These are phyloP conservation scores for Pythium volutum DNA, from an alignment of 352 stramenopile genomes.

Conservation along the genomic window DNA sequence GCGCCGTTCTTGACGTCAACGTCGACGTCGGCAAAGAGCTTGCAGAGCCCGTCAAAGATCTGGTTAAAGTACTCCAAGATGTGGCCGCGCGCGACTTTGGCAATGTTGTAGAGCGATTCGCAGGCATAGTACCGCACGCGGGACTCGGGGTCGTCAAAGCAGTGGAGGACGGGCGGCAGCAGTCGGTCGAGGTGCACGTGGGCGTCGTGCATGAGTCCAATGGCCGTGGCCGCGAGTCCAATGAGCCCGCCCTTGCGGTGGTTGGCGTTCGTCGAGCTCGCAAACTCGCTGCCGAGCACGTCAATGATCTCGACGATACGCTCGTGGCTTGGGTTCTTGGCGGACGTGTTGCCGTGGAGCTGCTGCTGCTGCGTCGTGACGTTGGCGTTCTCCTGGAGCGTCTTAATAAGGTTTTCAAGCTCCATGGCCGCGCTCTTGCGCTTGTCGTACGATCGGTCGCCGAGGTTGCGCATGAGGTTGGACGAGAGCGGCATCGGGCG, in stretches of 20 bases:
- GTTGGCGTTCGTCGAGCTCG: conserved; percentile 97
- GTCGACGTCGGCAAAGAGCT: conserved; percentile 98
- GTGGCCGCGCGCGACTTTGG: conserved; percentile 93
- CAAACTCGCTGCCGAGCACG: conserved; percentile 97
- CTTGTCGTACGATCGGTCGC: conserved; percentile 99
- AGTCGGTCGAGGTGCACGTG: conserved; percentile 92
- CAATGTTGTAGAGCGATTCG: conserved; percentile 99
- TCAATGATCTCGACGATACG: conserved; percentile 95
- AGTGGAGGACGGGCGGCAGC: conserved; percentile 97
- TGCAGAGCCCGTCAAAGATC: conserved; percentile 97
- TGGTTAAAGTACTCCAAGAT: conserved; percentile 99
- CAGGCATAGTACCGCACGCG: conserved; percentile 99
- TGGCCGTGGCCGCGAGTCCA: conserved; percentile 96
- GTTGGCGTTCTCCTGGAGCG: conserved; percentile 93
- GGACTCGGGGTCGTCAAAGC: conserved; percentile 98
- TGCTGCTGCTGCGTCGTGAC: conserved; percentile 64
- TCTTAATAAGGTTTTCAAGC: conserved; percentile 98
- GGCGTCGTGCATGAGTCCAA: conserved; percentile 94
- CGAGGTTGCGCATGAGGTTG: conserved; percentile 88
- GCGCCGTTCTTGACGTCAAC: conserved; percentile 99
- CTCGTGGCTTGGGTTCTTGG: conserved; percentile 55
- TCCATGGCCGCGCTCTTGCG: conserved; percentile 98
- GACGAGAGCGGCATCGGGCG: conserved; percentile 72
- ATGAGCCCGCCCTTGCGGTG: conserved; percentile 99
- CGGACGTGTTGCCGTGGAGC: conserved; percentile 28